A percentile compares a stretch with the other conserved stretches of the same genome.
Conservation (phyloP, 495 filamentous ascomycete genomes). For the Bacidia gigantensis region DNA sequence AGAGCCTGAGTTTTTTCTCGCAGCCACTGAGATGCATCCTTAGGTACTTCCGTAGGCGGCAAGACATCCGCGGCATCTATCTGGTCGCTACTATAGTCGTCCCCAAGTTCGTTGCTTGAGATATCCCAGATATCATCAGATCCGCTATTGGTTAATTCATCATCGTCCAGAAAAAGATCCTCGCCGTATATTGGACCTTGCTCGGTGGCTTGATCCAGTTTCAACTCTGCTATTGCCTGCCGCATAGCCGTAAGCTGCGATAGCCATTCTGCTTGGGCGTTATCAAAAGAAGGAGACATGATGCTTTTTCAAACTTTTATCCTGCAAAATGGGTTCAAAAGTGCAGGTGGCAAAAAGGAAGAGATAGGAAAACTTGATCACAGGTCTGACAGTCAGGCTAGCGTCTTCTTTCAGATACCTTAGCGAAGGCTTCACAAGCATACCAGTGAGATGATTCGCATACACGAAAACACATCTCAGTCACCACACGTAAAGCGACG, state of each 20-base stretch:
- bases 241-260: conserved; percentile 58
- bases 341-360: neutral
- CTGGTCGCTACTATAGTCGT: conserved; percentile 38
- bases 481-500: too few species aligned
- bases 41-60: conserved; percentile 4
- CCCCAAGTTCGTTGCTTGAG: conserved; percentile 57
- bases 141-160: conserved; percentile 44
- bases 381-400: too few species aligned
- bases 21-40: conserved; percentile 42
- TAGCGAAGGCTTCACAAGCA: neutral
- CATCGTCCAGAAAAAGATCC: conserved; percentile 47
- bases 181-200: conserved; percentile 35
- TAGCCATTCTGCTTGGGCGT: conserved; percentile 53
- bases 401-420: neutral
- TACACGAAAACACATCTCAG: neutral
- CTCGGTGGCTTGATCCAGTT: conserved; percentile 36
- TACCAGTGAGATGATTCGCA: too few species aligned
- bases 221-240: conserved; percentile 54
- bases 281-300: conserved; percentile 13
- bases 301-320: neutral
- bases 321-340: neutral
- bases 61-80: conserved; percentile 22
- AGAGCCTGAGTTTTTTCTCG: conserved; percentile 46
- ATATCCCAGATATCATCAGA: conserved; percentile 84
- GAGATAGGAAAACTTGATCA: too few species aligned